Base-by-base conservation (phyloP, 352 stramenopile species). In the Plasmopara viticola region DNA sequence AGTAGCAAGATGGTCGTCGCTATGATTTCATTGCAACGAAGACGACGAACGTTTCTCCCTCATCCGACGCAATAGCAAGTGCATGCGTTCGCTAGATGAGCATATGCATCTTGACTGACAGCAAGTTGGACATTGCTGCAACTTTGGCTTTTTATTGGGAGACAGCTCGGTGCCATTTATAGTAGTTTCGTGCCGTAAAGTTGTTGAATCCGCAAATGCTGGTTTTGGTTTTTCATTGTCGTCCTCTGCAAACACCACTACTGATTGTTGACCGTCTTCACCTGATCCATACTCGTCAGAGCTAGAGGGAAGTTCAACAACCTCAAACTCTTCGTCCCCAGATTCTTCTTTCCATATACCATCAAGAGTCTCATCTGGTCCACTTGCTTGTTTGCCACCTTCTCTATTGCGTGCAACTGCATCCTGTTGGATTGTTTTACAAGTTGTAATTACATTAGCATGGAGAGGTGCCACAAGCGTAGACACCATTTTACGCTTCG, bases 321-420 rank as follows among this genome's bases (percentile, higher is more conserved):
- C 73, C 68, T 92, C 82, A 58, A 87, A 92, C 12, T 68, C 68
- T 10, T 84, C 78, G 53, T 81, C 64, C 29, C 52, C 56, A 4
- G 61, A 74, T 40, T 38, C 62, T 44, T 70, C 47, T 37, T 60
- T 55, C 66, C 66, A 74, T 15, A 60, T 49, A 28, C 62, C 58
- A 48, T 59, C 44, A 57, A 65, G 35, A 18, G 55, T 54, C 5
- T 46, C 39, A 9, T 53, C 51, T 18, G 13, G 43, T 13, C 43
- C 53, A 29, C 35, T 40, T 14, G 29, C 43, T n/a, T 3, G 44
- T 34, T 35, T 29, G 41, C 47, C 56, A 29, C 35, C 44, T 14
- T 17, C 43, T n/a, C 4, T 47, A 29, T 35, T 30, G 8, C 13
- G 31, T 31, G 35, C 20, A 44, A 35, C 30, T 18, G 30, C 29